A percentile compares a stretch with the other conserved stretches of the same genome.
Evolutionary conservation across 2,329 filamentous ascomycete species (phyloP).

Genomic region (Gnomoniopsis sp.): DNA sequence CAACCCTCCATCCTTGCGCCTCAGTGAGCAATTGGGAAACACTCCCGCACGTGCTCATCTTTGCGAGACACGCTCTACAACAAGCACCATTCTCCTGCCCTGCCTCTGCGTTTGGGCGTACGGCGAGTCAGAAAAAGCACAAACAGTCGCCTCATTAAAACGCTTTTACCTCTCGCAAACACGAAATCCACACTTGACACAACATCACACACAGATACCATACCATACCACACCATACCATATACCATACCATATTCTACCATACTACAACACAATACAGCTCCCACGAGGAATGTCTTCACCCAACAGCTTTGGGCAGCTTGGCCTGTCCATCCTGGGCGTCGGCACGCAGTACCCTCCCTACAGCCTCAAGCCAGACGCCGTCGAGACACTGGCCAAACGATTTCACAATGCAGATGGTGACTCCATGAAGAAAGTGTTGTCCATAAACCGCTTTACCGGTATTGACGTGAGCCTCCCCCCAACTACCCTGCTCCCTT

Average conservation of each 20-base stretch:
- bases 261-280: not conserved
- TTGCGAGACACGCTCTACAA: no score
- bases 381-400: conserved; percentile 49
- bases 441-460: conserved; percentile 61
- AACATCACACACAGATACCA: no score
- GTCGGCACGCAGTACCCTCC: conserved; percentile 60
- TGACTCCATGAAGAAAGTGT: conserved; percentile 59
- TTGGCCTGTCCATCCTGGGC: conserved; percentile 60
- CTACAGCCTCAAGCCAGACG: conserved; percentile 45
- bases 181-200: no score
- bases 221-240: not conserved
- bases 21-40: no score
- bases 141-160: no score
- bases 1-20: no score
- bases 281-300: conserved; percentile 34
- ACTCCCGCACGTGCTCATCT: no score
- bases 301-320: conserved; percentile 41
- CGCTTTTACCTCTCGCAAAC: no score
- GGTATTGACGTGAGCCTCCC: conserved; percentile 48
- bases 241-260: not conserved
- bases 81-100: no score
- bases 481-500: not conserved
- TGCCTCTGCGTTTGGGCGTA: no score
- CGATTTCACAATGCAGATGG: conserved; percentile 56
- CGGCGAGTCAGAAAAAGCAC: no score